These are phyloP conservation scores for Sugiyamaella grinbergsii DNA, from an alignment of 1,139 yeast species.

Conservation along the genomic window DNA sequence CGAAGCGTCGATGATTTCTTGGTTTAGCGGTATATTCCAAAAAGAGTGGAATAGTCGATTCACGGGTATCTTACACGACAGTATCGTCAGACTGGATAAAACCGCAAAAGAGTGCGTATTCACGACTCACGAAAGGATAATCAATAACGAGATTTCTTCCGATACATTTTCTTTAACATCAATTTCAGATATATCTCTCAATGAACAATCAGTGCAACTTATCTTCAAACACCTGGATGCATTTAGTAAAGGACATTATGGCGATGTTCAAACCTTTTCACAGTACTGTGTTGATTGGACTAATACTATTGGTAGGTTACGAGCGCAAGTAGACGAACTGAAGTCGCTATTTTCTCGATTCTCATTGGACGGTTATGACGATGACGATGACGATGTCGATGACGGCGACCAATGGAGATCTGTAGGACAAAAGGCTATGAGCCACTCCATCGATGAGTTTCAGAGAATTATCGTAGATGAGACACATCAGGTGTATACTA, in stretches of 20 bases:
- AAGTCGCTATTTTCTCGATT: constrained; percentile 17
- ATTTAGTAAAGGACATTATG: constrained; percentile 26
- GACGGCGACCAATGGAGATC: constrained; percentile 24
- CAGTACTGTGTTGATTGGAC: constrained; percentile 26
- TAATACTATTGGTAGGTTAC: constrained; percentile 16
- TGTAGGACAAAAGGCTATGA: constrained; percentile 20
- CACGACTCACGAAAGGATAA: constrained; percentile 1
- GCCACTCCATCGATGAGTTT: constrained; percentile 18
- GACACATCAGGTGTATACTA: constrained; percentile 13
- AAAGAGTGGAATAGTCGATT: constrained; percentile 30
- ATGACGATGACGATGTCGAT: constrained; percentile 25
- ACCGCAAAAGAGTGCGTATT: background rate
- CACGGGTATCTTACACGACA: constrained; percentile 18
- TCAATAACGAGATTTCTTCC: background rate
- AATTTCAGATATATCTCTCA: constrained; percentile 6
- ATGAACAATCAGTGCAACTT: constrained; percentile 21
- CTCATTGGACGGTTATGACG: constrained; percentile 18
- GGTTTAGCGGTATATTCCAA: constrained; percentile 28
- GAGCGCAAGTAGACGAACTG: constrained; percentile 23
- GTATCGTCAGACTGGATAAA: constrained; percentile 1
- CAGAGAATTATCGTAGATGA: constrained; percentile 3
- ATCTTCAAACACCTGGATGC: constrained; percentile 23
- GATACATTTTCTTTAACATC: background rate
- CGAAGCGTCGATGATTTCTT: constrained; percentile 16
- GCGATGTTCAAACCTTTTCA: constrained; percentile 20